Evolutionary conservation across 192 early-diverging fungal species (phyloP).

Genomic region (Paraglomus brasilianum): DNA sequence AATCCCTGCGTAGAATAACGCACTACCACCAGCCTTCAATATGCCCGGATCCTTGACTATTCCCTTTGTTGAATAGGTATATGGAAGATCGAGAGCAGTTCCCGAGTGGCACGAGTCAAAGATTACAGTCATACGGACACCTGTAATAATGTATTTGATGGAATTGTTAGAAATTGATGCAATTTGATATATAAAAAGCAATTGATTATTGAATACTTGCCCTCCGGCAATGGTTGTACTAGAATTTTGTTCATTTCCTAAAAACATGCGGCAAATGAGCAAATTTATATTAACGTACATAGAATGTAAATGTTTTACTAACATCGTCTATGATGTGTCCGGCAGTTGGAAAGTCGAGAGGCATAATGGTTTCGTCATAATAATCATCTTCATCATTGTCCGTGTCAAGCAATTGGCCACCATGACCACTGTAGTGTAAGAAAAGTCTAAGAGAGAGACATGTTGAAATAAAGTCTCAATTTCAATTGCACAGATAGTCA

Average conservation of each 20-base stretch:
- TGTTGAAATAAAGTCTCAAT: no score
- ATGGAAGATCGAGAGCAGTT: constrained; percentile 78
- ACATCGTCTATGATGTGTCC: constrained; percentile 73
- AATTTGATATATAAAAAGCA: no score
- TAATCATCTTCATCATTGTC: constrained; percentile 79
- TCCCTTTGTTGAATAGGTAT: constrained; percentile 71
- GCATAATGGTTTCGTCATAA: constrained; percentile 78
- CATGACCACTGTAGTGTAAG: constrained; percentile 83
- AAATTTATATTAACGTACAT: no score
- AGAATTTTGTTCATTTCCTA: constrained; percentile 68
- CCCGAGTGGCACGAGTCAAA: constrained; percentile 89
- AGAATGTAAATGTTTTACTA: not conserved
- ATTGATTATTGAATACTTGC: no score
- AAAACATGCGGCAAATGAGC: no score
- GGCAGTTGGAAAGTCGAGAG: constrained; percentile 49
- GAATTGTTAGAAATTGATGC: no score
- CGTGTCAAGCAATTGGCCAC: constrained; percentile 55
- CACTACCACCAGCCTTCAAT: constrained; percentile 46
- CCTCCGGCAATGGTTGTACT: constrained; percentile 61
- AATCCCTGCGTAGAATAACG: constrained; percentile 45
- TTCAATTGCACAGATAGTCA: no score
- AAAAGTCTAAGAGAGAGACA: constrained; percentile 66
- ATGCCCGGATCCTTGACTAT: constrained; percentile 50
- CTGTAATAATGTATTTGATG: no score
- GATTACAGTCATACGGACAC: constrained; percentile 75